Evolutionary conservation across 257 asterid genomes (phyloP), one percentile per base, ranked within the genome.

Genomic region (Solanum neorickii): DNA sequence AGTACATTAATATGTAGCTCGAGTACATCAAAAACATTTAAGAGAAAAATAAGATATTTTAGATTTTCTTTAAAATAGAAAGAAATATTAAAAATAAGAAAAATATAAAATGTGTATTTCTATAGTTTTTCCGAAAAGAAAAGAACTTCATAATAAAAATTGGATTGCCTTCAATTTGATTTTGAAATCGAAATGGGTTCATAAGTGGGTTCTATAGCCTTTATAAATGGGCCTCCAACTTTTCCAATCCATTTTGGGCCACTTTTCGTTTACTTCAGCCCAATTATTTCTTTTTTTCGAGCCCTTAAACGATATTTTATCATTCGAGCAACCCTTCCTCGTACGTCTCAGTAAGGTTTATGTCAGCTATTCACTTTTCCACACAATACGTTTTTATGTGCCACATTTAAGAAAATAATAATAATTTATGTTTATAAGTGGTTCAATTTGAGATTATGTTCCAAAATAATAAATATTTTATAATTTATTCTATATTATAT

Each of bases 1-100:
- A 6, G 0, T 37, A 37, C 39, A 37, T 37, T 37, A 5, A 37
- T 37, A 37, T 37, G 39, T 37, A 37, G 39, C 0, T 37, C 39
- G 39, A 37, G 7, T 37, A 37, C 39, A 33, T 33, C 5, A 33
- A 33, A 33, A 33, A 33, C 1, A 5, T 37, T 6, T 1, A 0
- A 7, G 27, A 37, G 39, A 37, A 1, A 37, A 37, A 37, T 35
- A 37, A 37, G 0, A 6, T 5, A 37, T 37, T 5, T 37, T 0
- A 37, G 2, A 37, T 7, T 0, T 37, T 37, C 27, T 37, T 1
- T 37, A 1, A 37, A 37, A 37, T 37, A 1, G 0, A 37, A 37
- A 37, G 7, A 6, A 0, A 37, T 37, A 0, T 37, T 37, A 37
- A 6, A 6, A 5, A 68, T 29, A 27, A 47, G 0, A 2, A 0